Percentiles rank a stretch among this genome's conserved stretches.
These are phyloP conservation scores for Hypoxylon rubiginosum DNA, from an alignment of 2,329 filamentous ascomycete genomes.

Conservation along the genomic window DNA sequence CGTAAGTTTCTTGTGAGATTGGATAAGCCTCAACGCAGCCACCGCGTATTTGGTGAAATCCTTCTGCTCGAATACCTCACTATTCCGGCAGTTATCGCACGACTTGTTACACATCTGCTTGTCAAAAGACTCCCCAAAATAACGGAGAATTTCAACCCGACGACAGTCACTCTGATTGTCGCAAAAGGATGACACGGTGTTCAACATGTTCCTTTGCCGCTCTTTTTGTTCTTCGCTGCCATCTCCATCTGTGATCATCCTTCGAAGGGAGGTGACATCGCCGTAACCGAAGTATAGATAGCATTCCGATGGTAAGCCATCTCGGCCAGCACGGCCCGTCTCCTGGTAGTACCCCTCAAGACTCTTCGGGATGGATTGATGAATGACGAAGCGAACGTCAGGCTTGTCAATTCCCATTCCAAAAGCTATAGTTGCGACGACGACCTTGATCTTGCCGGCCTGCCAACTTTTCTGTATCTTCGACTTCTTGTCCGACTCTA, in stretches of 20 bases:
- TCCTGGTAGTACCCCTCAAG: conserved; percentile 99
- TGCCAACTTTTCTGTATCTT: conserved; percentile 87
- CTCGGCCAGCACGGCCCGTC: conserved; percentile 92
- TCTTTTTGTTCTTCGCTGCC: conserved; percentile 84
- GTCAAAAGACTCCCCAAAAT: conserved; percentile 90
- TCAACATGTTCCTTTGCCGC: conserved; percentile 86
- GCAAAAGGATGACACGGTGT: conserved; percentile 87
- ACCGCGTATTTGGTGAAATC: conserved; percentile 84
- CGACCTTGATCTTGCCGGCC: conserved; percentile 81
- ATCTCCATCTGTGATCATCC: conserved; percentile 87
- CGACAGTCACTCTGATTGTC: conserved; percentile 91
- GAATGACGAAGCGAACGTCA: conserved; percentile 95
- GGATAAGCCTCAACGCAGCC: conserved; percentile 77
- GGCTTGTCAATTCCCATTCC: conserved; percentile 99
- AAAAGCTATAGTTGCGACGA: conserved; percentile 98
- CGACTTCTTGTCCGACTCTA: conserved; percentile 76
- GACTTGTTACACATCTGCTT: conserved; percentile 76
- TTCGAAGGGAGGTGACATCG: conserved; percentile 79
- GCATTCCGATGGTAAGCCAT: conserved; percentile 88
- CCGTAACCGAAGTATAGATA: conserved; percentile 89
- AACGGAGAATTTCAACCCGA: conserved; percentile 87
- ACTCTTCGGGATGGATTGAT: conserved; percentile 92
- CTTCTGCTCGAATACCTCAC: conserved; percentile 75
- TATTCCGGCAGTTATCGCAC: conserved; percentile 92
- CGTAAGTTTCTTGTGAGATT: conserved; percentile 74